phyloP scores from a whole-genome alignment of 208 protist genomes.

The Herpetomonas tarakana region DNA sequence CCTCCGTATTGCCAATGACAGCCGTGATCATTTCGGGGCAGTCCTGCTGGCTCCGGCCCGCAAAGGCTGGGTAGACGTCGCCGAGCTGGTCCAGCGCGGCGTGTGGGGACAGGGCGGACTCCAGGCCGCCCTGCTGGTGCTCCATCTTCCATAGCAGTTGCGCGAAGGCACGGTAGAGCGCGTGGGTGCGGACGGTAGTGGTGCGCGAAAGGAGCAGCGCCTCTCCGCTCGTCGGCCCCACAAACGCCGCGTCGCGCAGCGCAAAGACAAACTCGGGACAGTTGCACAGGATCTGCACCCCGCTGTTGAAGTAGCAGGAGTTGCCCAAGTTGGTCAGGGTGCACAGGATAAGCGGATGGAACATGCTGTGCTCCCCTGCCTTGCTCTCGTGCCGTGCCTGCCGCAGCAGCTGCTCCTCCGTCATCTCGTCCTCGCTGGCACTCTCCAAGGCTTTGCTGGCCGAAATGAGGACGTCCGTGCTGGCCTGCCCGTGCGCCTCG shows the following conservation, averaged over 20 bases:
- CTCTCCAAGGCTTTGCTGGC: no score
- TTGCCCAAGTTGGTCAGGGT: conserved; percentile 96
- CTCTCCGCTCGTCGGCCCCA: neutral
- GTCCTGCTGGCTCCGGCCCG: conserved; percentile 86
- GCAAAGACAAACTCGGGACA: conserved; percentile 71
- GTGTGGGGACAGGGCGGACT: conserved; percentile 40
- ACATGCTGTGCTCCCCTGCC: conserved; percentile 17
- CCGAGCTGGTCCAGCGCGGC: conserved; percentile 51
- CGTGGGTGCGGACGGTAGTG: conserved; percentile 19
- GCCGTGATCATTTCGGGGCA: conserved; percentile 80
- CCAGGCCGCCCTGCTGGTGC: conserved; percentile 13
- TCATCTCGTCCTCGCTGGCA: no score
- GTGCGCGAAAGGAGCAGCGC: neutral
- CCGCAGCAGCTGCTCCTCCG: no score
- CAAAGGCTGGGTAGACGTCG: conserved; percentile 65
- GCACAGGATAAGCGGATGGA: conserved; percentile 59
- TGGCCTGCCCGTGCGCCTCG: no score
- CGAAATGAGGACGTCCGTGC: no score
- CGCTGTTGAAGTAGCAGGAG: conserved; percentile 98
- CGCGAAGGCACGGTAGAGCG: conserved; percentile 45
- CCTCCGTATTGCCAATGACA: conserved; percentile 59
- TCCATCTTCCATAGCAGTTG: conserved; percentile 67
- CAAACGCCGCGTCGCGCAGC: conserved; percentile 43
- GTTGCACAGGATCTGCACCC: conserved; percentile 93
- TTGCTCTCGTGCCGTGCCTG: neutral